Conservation (phyloP, 1,284 basidiomycete genomes). For the Tausonia pullulans region DNA sequence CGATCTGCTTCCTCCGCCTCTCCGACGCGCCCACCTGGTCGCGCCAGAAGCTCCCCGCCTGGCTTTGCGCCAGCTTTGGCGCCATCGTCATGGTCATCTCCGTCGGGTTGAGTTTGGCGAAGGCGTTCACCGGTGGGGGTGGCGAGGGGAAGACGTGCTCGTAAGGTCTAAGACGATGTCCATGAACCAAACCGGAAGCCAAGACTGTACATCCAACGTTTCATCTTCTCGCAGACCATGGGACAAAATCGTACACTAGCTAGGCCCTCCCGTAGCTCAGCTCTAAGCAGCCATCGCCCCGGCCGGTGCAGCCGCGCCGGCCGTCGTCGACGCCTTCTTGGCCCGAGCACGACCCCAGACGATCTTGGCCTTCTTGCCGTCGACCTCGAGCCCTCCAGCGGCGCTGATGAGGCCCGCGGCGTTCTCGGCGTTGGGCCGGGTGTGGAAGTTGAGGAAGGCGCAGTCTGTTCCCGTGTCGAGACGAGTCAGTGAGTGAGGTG, state of each 20-base stretch:
- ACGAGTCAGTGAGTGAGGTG: conserved; percentile 16
- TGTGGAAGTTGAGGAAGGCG: conserved; percentile 90
- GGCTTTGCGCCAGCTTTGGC: conserved; percentile 63
- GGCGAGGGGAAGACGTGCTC: conserved; percentile 19
- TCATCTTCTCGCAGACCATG: no score
- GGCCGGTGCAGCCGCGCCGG: conserved; percentile 21
- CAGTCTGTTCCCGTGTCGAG: conserved; percentile 45
- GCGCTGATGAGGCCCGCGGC: conserved; percentile 72
- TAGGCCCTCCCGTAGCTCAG: no score
- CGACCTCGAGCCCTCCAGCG: conserved; percentile 66
- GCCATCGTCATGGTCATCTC: conserved; percentile 65
- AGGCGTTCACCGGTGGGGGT: conserved; percentile 61
- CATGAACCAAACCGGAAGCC: no score
- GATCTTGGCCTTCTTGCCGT: conserved; percentile 59
- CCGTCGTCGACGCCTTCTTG: conserved; percentile 41
- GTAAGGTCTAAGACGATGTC: neutral
- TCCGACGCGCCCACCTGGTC: conserved; percentile 51
- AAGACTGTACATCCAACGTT: no score
- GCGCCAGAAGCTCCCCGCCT: conserved; percentile 59
- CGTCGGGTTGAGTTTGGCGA: conserved; percentile 58
- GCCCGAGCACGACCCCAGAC: conserved; percentile 67
- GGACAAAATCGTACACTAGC: no score
- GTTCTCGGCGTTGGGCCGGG: conserved; percentile 65
- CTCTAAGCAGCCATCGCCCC: no score
- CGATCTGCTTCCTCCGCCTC: conserved; percentile 73